These are phyloP conservation scores for Dioszegia crocea DNA, from an alignment of 768 basidiomycete genomes.

Conservation along the genomic window DNA sequence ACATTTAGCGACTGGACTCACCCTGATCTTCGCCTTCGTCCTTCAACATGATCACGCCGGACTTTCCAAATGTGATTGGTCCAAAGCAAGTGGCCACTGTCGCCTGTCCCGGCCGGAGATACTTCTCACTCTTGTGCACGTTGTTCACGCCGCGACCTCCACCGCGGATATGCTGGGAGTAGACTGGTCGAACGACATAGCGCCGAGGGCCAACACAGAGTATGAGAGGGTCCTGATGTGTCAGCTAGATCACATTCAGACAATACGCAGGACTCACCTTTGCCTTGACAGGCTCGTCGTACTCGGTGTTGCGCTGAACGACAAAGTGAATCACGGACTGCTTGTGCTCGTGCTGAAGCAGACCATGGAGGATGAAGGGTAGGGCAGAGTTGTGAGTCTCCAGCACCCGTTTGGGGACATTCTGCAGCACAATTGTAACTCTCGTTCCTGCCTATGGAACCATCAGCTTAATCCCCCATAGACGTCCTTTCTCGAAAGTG, in stretches of 20 bases:
- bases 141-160: conserved; percentile 91
- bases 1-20: conserved; percentile 45
- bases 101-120: conserved; percentile 67
- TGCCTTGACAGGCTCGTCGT: conserved; percentile 76
- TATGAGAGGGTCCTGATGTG: conserved; percentile 67
- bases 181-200: conserved; percentile 76
- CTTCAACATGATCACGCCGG: conserved; percentile 70
- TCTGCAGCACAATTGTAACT: conserved; percentile 70
- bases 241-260: neutral
- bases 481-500: neutral
- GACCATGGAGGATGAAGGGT: conserved; percentile 69
- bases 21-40: conserved; percentile 68
- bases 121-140: conserved; percentile 93
- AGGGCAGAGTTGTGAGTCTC: conserved; percentile 44
- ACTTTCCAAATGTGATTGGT: conserved; percentile 79
- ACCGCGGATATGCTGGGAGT: conserved; percentile 81
- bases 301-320: conserved; percentile 92
- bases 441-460: conserved; percentile 69
- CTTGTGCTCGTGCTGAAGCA: conserved; percentile 95
- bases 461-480: neutral
- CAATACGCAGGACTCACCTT: conserved; percentile 58
- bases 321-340: conserved; percentile 86
- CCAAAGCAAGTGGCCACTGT: conserved; percentile 83
- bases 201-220: conserved; percentile 85
- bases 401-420: conserved; percentile 65